Evolutionary conservation across 2,329 filamentous ascomycete genomes (phyloP).

Genomic region (Microcera coccophila): DNA sequence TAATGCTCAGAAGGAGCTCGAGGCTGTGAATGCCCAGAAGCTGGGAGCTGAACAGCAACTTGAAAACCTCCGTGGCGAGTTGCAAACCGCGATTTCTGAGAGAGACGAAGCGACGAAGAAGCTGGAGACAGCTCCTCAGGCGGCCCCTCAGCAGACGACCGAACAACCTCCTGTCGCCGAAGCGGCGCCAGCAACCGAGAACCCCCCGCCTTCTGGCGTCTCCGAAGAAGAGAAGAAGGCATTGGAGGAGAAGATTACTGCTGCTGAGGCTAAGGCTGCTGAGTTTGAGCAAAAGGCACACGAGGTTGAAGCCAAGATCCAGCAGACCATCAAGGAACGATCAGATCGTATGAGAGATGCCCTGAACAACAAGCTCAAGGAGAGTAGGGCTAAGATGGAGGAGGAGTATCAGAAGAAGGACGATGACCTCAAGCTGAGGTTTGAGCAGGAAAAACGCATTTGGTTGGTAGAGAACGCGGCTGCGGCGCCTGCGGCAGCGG

Average conservation of each 20-base stretch:
- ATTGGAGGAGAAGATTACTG: conserved; percentile 59
- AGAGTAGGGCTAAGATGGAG: conserved; percentile 53
- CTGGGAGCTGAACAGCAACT: conserved; percentile 63
- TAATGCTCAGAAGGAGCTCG: conserved; percentile 57
- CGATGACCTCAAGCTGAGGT: conserved; percentile 49
- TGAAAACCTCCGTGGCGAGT: conserved; percentile 50
- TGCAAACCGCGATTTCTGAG: conserved; percentile 60
- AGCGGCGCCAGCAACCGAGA: conserved; percentile 14
- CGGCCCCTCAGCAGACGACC: neutral
- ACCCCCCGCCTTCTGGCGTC: conserved; percentile 25
- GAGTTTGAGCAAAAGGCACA: conserved; percentile 62
- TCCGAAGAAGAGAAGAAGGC: conserved; percentile 57
- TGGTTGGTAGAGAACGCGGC: conserved; percentile 52
- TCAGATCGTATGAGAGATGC: conserved; percentile 66
- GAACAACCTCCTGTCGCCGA: conserved; percentile 10
- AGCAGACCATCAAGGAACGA: conserved; percentile 58
- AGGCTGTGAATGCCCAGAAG: conserved; percentile 64
- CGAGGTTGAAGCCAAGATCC: conserved; percentile 60
- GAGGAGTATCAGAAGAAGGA: conserved; percentile 53
- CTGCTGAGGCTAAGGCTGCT: conserved; percentile 57
- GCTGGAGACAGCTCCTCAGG: conserved; percentile 30
- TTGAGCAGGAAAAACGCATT: conserved; percentile 62
- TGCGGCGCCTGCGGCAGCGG: conserved; percentile 18
- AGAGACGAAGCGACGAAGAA: conserved; percentile 56
- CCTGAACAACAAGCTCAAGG: conserved; percentile 66